phyloP scores from a whole-genome alignment of 75 land plant genomes.

The Pseudotsuga menziesii region DNA sequence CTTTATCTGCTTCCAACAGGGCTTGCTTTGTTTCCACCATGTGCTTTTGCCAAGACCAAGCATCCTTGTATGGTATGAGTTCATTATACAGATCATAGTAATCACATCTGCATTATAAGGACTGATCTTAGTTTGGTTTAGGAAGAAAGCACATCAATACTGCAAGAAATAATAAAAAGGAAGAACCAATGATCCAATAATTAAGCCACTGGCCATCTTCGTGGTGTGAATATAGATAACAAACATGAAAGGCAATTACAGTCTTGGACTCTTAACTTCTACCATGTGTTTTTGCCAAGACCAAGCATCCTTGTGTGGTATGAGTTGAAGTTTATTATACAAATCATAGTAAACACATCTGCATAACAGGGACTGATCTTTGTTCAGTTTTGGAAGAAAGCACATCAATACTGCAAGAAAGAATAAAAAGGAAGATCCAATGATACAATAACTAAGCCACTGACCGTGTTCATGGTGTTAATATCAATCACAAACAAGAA shows the following conservation, averaged over 20 bases:
- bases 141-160: not conserved
- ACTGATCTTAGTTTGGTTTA: not conserved
- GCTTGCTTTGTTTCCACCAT: slow-evolving; percentile 35
- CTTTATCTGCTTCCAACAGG: slow-evolving; percentile 36
- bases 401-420: not conserved
- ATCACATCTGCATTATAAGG: slow-evolving; percentile 47
- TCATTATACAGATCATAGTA: slow-evolving; percentile 61
- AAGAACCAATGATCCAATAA: not conserved
- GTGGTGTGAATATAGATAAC: too few relatives aligned
- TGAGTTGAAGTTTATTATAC: slow-evolving; percentile 37
- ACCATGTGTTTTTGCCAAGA: slow-evolving; percentile 75
- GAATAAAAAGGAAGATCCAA: not conserved
- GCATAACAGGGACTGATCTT: not conserved
- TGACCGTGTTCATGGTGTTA: not conserved
- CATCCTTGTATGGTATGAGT: slow-evolving; percentile 59
- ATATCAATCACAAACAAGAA: too few relatives aligned
- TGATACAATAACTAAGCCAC: not conserved
- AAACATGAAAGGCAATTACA: too few relatives aligned
- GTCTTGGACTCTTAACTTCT: slow-evolving; percentile 13
- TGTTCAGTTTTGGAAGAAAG: not conserved
- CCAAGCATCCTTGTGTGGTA: slow-evolving; percentile 77
- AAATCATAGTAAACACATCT: slow-evolving; percentile 79
- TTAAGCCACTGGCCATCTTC: not conserved
- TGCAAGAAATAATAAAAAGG: not conserved
- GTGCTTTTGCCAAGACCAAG: slow-evolving; percentile 86